phyloP scores from a whole-genome alignment of 495 filamentous ascomycete species.

The Hypoxylon cercidicola region DNA sequence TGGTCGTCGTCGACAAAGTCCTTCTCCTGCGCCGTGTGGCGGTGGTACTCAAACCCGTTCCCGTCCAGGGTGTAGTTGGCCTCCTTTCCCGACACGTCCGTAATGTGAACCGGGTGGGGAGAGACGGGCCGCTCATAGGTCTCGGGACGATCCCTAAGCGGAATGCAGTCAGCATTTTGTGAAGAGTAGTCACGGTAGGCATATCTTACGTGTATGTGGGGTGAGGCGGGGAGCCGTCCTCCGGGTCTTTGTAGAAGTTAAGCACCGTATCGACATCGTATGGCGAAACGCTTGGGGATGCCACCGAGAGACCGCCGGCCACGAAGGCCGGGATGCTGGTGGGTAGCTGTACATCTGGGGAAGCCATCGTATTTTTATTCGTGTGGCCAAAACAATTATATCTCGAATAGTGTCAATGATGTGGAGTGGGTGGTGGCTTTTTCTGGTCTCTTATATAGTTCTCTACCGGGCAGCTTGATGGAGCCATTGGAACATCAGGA shows the following conservation, averaged over 20 bases:
- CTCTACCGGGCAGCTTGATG: conserved; percentile 9
- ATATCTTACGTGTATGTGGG: conserved; percentile 56
- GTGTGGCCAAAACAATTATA: neutral
- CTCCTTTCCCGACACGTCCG: conserved; percentile 53
- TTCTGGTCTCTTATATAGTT: conserved; percentile 27
- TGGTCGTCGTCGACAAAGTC: conserved; percentile 76
- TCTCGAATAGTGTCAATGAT: conserved; percentile 2
- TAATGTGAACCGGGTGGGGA: conserved; percentile 51
- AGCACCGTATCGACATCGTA: conserved; percentile 65
- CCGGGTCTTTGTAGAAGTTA: conserved; percentile 68
- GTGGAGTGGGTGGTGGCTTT: conserved; percentile 6
- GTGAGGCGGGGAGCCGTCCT: conserved; percentile 65
- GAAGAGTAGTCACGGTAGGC: too few species aligned
- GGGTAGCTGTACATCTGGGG: conserved; percentile 42
- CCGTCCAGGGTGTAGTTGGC: conserved; percentile 54
- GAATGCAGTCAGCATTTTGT: too few species aligned
- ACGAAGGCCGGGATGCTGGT: conserved; percentile 30
- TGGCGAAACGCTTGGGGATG: neutral
- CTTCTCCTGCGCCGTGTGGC: conserved; percentile 58
- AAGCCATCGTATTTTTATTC: conserved; percentile 37
- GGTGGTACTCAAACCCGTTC: conserved; percentile 55
- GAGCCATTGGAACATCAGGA: neutral
- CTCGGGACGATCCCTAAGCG: conserved; percentile 50
- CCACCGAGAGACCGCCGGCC: conserved; percentile 17
- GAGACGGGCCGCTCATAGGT: conserved; percentile 58